Conservation (phyloP, 345 rosid species). For the Toxicodendron radicans region DNA sequence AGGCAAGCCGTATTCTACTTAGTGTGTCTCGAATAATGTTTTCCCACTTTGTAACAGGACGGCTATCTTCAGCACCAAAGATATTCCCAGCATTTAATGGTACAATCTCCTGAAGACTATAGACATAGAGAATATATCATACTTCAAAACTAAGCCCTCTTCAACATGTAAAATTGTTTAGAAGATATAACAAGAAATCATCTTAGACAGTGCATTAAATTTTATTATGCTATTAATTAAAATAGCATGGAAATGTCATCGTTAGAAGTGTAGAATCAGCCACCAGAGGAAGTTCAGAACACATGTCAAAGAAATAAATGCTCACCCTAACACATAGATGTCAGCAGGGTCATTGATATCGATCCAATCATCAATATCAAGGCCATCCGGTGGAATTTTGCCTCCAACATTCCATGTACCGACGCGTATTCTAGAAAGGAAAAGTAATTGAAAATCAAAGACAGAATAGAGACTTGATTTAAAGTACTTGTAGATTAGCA, state of each 20-base stretch:
- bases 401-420: constrained; percentile 99
- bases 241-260: not conserved
- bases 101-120: constrained; percentile 89
- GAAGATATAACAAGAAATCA: not conserved
- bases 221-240: not conserved
- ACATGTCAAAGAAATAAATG: constrained; percentile 14
- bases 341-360: constrained; percentile 76
- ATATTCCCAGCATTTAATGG: constrained; percentile 94
- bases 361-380: constrained; percentile 90
- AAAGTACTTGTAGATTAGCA: not conserved
- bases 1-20: constrained; percentile 52
- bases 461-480: not conserved
- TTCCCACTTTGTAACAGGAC: constrained; percentile 86
- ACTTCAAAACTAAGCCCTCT: constrained; percentile 17
- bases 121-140: constrained; percentile 19
- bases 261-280: not conserved
- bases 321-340: constrained; percentile 79
- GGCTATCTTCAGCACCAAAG: constrained; percentile 88
- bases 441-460: not conserved
- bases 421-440: constrained; percentile 51
- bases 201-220: not conserved
- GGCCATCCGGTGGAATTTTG: constrained; percentile 75
- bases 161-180: not conserved
- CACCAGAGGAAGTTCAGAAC: not conserved
- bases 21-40: constrained; percentile 74